Conservation (phyloP, 208 protist species). For the Trypanosoma platydactyli region DNA sequence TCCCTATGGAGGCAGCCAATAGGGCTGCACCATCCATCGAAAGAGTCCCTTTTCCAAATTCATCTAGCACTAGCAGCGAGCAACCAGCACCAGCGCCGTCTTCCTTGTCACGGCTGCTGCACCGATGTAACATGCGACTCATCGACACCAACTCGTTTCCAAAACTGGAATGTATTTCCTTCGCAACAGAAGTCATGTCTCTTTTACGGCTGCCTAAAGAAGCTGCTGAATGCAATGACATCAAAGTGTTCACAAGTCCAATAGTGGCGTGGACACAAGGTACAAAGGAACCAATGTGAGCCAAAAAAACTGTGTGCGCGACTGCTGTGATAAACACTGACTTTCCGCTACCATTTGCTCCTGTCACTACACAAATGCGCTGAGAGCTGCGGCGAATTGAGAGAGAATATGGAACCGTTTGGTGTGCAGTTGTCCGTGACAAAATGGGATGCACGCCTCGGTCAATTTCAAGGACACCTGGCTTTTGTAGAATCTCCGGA, state of each 20-base stretch:
- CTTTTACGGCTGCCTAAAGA: slow-evolving; percentile 7
- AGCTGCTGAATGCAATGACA: slow-evolving; percentile 24
- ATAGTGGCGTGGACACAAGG: slow-evolving; percentile 61
- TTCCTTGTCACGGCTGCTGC: slow-evolving; percentile 18
- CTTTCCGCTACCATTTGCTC: slow-evolving; percentile 91
- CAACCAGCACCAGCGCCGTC: slow-evolving; percentile 23
- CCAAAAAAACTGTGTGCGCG: slow-evolving; percentile 89
- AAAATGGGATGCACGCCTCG: slow-evolving; percentile 78
- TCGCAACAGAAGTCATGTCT: slow-evolving; percentile 11
- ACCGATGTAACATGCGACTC: slow-evolving; percentile 60
- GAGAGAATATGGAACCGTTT: slow-evolving; percentile 61
- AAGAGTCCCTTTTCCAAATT: slow-evolving; percentile 94
- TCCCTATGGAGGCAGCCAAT: slow-evolving; percentile 60
- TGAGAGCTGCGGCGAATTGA: slow-evolving; percentile 29
- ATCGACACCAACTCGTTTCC: slow-evolving; percentile 63
- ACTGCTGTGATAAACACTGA: slow-evolving; percentile 92
- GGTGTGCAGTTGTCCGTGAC: slow-evolving; percentile 31
- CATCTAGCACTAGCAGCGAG: slow-evolving; percentile 91
- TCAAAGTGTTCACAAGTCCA: slow-evolving; percentile 57
- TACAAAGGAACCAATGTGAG: slow-evolving; percentile 94
- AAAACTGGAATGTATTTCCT: slow-evolving; percentile 62
- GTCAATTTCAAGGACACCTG: slow-evolving; percentile 53
- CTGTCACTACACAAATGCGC: slow-evolving; percentile 74
- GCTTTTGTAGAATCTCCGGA: slow-evolving; percentile 30
- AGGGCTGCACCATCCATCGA: slow-evolving; percentile 83